These are phyloP conservation scores for Boletus barrowsii DNA, from an alignment of 768 basidiomycete species.

Conservation along the genomic window DNA sequence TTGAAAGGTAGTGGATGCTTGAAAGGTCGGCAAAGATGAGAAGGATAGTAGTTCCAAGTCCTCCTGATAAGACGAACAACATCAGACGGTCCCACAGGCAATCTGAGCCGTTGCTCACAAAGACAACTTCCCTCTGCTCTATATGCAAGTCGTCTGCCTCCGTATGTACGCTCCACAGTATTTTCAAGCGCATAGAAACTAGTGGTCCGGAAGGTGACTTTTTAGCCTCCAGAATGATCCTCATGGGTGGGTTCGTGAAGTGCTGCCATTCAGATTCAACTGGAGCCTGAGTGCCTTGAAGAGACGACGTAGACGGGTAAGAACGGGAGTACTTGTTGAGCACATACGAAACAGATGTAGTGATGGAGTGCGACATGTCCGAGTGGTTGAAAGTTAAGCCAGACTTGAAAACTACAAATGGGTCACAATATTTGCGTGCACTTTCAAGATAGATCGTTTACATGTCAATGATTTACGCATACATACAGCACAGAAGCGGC, in stretches of 20 bases:
- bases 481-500: background rate
- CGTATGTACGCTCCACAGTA: constrained; percentile 57
- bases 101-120: constrained; percentile 47
- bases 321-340: constrained; percentile 69
- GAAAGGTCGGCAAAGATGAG: constrained; percentile 42
- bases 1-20: constrained; percentile 25
- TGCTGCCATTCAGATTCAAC: constrained; percentile 68
- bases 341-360: constrained; percentile 53
- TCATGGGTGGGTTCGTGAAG: constrained; percentile 67
- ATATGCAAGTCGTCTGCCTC: constrained; percentile 35
- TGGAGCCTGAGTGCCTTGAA: constrained; percentile 17
- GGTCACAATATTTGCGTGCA: background rate
- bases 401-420: too few relatives aligned
- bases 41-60: constrained; percentile 73
- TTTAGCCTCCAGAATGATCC: constrained; percentile 58
- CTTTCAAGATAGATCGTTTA: constrained; percentile 2
- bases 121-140: constrained; percentile 55
- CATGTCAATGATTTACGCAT: background rate
- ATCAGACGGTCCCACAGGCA: background rate
- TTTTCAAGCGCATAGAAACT: constrained; percentile 61
- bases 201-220: constrained; percentile 48
- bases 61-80: constrained; percentile 46
- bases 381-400: background rate
- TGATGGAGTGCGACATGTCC: constrained; percentile 41
- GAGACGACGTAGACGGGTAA: constrained; percentile 37